Evolutionary conservation across 805 yeast species (phyloP), one percentile per base, ranked within the genome.

Genomic region (Starmerella geochares): DNA sequence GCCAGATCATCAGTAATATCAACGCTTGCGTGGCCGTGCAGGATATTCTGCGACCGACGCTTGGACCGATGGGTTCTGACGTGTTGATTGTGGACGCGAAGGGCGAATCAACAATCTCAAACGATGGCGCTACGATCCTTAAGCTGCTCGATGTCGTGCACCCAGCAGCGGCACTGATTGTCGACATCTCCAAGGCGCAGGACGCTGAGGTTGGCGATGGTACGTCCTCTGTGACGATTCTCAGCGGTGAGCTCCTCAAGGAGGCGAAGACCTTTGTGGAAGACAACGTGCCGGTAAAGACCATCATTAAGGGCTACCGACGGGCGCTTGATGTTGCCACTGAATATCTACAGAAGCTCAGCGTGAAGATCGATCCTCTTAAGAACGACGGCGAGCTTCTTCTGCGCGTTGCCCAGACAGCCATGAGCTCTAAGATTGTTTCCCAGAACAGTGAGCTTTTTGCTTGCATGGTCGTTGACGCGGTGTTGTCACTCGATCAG

Each of bases 151-250:
- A 92, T 63, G 94, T 92, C 49, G 96, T 92, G 23, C 98, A 92
- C 62, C 98, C 99, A 9, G 97, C 97, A 14, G 99, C 98, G 21
- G 86, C 86, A 61, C 90, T 90, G 49, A 72, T 92, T 57, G 98
- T 94, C 28, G 94, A 94, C 65, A 83, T 92, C 50, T 83, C 96
- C 45, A 82, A 92, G 66, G 90, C 94, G 19, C 99, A 92, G 71
- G 99, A 92, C 66, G 95, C 94, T 53, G 96, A 90, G 67, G 95
- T 90, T 58, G 97, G 97, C 53, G 97, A 92, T 64, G 99, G 99
- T 58, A 92, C 99, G 37, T 90, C 98, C 0, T 83, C 95, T 23
- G 98, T 94, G 28, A 87, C 96, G 0, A 84, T 92, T 11, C 70
- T 90, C 51, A 80, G 90, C 38, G 88, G 96, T 9, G 97, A 92